Percentiles rank a stretch among this genome's conserved stretches.
Evolutionary conservation across 768 basidiomycete genomes (phyloP).

Genomic region (Termitomyces heimii): DNA sequence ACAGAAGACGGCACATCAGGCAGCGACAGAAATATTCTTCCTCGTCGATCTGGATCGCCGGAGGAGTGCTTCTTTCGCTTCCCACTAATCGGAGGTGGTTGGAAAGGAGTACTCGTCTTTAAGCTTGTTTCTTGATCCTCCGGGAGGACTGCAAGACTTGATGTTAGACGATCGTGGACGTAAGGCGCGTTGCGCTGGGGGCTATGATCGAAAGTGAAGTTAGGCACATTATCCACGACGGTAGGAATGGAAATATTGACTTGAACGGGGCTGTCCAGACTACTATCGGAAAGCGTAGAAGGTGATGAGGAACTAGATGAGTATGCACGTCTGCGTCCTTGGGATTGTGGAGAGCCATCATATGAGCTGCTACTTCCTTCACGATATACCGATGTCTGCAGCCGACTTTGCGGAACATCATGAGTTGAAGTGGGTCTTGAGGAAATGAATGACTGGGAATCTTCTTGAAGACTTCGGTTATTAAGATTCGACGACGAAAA

Average conservation of each 20-base stretch:
- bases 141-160: conserved; percentile 42
- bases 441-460: conserved; percentile 10
- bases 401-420: background rate
- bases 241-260: conserved; percentile 22
- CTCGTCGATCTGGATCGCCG: conserved; percentile 8
- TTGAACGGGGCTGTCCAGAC: conserved; percentile 23
- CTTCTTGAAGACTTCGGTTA: conserved; percentile 13
- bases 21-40: conserved; percentile 11
- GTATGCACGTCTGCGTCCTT: conserved; percentile 26
- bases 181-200: conserved; percentile 23
- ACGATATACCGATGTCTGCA: conserved; percentile 6
- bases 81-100: conserved; percentile 3
- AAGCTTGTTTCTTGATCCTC: conserved; percentile 39
- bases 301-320: conserved; percentile 36
- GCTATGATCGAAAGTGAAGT: conserved; percentile 38
- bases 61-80: conserved; percentile 9
- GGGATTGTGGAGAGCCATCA: conserved; percentile 12
- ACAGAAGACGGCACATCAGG: conserved; percentile 8
- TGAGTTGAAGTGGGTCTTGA: conserved; percentile 13
- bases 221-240: conserved; percentile 30
- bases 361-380: conserved; percentile 15
- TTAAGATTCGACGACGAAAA: conserved; percentile 41
- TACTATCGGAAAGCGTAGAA: conserved; percentile 31
- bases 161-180: conserved; percentile 20
- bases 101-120: conserved; percentile 5